These are phyloP conservation scores for Sanghuangporus sanghuang DNA, from an alignment of 1,284 basidiomycete genomes.

Conservation along the genomic window DNA sequence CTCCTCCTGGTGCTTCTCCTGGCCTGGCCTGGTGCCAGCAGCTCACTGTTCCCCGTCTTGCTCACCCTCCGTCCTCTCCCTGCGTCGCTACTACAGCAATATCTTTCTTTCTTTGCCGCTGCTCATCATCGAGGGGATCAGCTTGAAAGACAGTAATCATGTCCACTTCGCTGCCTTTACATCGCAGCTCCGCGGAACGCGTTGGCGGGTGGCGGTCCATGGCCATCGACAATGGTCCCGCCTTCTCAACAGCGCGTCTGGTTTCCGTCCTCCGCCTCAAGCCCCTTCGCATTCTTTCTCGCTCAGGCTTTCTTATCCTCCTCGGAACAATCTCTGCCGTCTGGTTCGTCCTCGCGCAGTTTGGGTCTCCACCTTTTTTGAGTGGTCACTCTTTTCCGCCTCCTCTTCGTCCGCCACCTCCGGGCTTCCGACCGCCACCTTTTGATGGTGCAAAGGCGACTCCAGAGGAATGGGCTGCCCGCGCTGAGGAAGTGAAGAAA, in stretches of 20 bases:
- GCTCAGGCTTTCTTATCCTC: background rate
- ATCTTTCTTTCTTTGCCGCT: background rate
- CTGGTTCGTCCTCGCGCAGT: slow-evolving; percentile 10
- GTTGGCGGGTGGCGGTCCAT: slow-evolving; percentile 9
- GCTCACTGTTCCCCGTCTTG: background rate
- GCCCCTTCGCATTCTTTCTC: background rate
- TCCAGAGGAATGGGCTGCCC: slow-evolving; percentile 8
- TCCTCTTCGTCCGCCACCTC: slow-evolving; percentile 1
- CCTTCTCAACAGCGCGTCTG: background rate
- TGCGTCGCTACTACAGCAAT: background rate
- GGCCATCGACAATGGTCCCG: slow-evolving; percentile 5
- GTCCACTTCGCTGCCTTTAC: slow-evolving; percentile 5
- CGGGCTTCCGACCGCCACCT: background rate
- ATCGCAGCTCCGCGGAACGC: background rate
- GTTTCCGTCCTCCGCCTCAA: slow-evolving; percentile 8
- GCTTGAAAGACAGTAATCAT: background rate
- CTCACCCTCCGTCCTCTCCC: background rate
- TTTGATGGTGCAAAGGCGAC: background rate
- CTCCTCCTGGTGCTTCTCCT: background rate
- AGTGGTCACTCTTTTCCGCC: background rate
- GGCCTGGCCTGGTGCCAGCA: background rate
- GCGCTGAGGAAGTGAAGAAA: slow-evolving; percentile 42
- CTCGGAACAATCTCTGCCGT: background rate
- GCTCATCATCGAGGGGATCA: background rate
- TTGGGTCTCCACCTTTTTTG: slow-evolving; percentile 3